A percentile compares a stretch with the other conserved stretches of the same genome.
phyloP scores from a whole-genome alignment of 345 rosid species.

The Combretum micranthum region DNA sequence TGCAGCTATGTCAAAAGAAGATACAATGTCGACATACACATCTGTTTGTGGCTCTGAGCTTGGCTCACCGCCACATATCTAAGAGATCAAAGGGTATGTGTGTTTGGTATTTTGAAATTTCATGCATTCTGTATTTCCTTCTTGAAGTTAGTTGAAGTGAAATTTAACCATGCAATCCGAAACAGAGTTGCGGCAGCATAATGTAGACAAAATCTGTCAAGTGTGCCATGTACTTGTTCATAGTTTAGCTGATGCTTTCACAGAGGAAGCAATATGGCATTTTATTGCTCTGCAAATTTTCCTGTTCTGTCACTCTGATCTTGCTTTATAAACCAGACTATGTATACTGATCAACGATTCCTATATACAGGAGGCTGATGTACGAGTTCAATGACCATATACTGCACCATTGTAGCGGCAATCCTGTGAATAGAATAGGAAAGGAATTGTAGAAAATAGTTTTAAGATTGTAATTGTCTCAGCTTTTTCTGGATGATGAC shows the following conservation, averaged over 20 bases:
- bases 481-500: neutral
- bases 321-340: too few species aligned
- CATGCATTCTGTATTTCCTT: neutral
- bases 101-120: neutral
- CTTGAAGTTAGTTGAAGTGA: neutral
- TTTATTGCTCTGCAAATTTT: too few species aligned
- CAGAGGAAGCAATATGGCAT: too few species aligned
- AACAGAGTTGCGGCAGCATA: too few species aligned
- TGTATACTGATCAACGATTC: neutral
- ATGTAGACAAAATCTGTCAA: too few species aligned
- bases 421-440: slow-evolving; percentile 11
- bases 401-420: slow-evolving; percentile 12
- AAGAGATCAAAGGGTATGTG: slow-evolving; percentile 18
- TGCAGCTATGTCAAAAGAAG: slow-evolving; percentile 84
- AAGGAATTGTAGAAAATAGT: slow-evolving; percentile 4
- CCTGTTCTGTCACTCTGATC: too few species aligned
- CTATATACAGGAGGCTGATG: slow-evolving; percentile 3
- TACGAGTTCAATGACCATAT: slow-evolving; percentile 8
- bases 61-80: slow-evolving; percentile 65
- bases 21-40: slow-evolving; percentile 73
- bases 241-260: too few species aligned
- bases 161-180: neutral
- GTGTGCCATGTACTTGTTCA: too few species aligned
- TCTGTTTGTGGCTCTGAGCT: slow-evolving; percentile 78
- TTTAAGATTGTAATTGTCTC: slow-evolving; percentile 6